Conservation (phyloP, 257 asterid genomes). For the Nicotiana tomentosiformis region DNA sequence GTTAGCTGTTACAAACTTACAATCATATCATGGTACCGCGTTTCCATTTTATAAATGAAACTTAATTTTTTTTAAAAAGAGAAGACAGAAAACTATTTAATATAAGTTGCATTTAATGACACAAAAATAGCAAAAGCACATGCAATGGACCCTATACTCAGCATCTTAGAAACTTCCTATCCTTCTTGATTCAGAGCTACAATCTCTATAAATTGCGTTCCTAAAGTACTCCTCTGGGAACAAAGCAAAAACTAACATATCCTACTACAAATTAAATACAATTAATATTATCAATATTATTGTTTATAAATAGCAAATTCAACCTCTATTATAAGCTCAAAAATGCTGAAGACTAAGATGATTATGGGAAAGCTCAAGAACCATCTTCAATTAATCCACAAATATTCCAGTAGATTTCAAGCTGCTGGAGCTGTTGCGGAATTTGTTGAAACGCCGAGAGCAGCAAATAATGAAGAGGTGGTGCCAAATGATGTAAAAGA, state of each 20-base stretch:
- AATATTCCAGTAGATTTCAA: not conserved
- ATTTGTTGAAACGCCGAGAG: not conserved
- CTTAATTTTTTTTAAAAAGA: not conserved
- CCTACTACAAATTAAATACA: not conserved
- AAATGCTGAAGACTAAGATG: not conserved
- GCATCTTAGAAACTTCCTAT: not conserved
- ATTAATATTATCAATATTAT: not conserved
- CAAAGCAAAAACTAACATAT: not conserved
- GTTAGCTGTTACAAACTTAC: not conserved
- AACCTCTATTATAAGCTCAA: no score
- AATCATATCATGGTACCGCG: not conserved
- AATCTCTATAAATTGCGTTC: not conserved
- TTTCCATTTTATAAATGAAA: not conserved
- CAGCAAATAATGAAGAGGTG: not conserved
- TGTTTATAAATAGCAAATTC: no score
- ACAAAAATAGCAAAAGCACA: not conserved
- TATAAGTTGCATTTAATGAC: not conserved
- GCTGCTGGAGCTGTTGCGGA: not conserved
- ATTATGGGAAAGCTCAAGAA: not conserved
- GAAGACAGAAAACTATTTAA: not conserved
- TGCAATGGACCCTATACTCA: not conserved
- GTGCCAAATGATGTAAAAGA: constrained; percentile 13
- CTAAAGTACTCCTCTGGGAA: not conserved
- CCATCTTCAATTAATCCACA: not conserved
- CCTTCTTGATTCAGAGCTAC: not conserved